Base-by-base conservation (phyloP, 192 early-diverging fungal genomes). In the Coemansia sp. region DNA sequence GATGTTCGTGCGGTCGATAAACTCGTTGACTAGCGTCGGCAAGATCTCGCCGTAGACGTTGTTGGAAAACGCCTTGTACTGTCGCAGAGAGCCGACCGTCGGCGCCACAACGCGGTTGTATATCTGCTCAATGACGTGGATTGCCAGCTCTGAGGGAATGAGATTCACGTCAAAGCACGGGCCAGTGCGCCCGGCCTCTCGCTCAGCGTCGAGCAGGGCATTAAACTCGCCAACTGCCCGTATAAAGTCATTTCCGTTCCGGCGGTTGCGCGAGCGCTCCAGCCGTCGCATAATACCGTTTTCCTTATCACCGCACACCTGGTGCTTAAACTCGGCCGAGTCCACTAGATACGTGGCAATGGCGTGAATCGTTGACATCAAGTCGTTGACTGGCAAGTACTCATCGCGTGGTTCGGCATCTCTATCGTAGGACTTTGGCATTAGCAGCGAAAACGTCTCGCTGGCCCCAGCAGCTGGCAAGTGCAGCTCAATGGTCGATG, bases 1-100 rank as follows among this genome's bases (percentile, higher is more conserved):
- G 33, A 99, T 80, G 11, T 81, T 77, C 2, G 93, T 89, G 63
- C 88, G 75, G 54, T 88, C 72, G 66, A 98, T 95, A 31, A 99
- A 85, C 63, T 96, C 93, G 64, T 88, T 88, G 44, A 97, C 91
- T 68, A 99, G 81, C 34, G 86, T 88, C 31, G 89, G 89, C 65
- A 92, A 90, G 68, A 99, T 91, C 82, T 99, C 97, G 52, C 97
- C 97, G 79, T 99, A 99, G 22, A 98, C 97, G 75, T 94, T 94
- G 75, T 97, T 95, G 18, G 94, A 94, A 70, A 96, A 96, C 46
- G 89, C 91, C 78, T 93, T 86, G 80, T 96, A 96, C 43, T 89
- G 82, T 54, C 93, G 92, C 66, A 97, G 77, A 42, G 85, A 69
- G 34, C 89, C 88, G 6, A 91, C 91, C 10, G 89, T 81, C 27